Evolutionary conservation across 495 filamentous ascomycete genomes (phyloP), one percentile per base, ranked within the genome.

Genomic region (Hypoxylon crocopeplum): DNA sequence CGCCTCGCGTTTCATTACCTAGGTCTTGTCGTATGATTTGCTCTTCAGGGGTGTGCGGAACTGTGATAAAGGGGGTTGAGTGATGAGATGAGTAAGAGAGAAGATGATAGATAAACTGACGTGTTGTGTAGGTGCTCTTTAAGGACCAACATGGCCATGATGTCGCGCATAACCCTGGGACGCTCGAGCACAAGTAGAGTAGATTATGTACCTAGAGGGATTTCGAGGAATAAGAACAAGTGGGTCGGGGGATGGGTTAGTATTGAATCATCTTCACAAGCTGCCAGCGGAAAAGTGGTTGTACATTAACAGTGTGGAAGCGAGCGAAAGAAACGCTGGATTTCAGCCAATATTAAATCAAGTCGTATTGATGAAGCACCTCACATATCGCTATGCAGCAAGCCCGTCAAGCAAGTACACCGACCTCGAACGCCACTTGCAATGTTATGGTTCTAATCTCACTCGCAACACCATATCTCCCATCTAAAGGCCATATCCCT

Each of bases 131-230:
- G 65, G 64, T 67, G 2, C 61, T 73, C 0, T 73, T 69, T 33
- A 57, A 67, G 7, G 74, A 76, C 46, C 74, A 73, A 40, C 74
- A 75, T 37, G 72, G 74, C 5, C 72, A 75, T 38, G 25, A 70
- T 36, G 72, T 75, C 19, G 62, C 68, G 6, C 69, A 76, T 42
- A 73, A 73, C 17, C 72, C 72, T 0, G 72, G 53, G 25, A 64
- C 64, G 27, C 19, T 74, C 7, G 57, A 75, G 48, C 59, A 73
- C 64, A 55, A 45, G 3, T 32, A 39, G 19, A 36, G 27, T 4
- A 50, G 21, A 19, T 29, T n/a, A n/a, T n/a, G n/a, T n/a, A n/a
- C n/a, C n/a, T n/a, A n/a, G n/a, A n/a, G n/a, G n/a, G n/a, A n/a
- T n/a, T n/a, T n/a, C n/a, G n/a, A n/a, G n/a, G n/a, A n/a, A n/a